Evolutionary conservation across 2,329 filamentous ascomycete species (phyloP), one percentile per base, ranked within the genome.

Genomic region (Fusarium nematophilum): DNA sequence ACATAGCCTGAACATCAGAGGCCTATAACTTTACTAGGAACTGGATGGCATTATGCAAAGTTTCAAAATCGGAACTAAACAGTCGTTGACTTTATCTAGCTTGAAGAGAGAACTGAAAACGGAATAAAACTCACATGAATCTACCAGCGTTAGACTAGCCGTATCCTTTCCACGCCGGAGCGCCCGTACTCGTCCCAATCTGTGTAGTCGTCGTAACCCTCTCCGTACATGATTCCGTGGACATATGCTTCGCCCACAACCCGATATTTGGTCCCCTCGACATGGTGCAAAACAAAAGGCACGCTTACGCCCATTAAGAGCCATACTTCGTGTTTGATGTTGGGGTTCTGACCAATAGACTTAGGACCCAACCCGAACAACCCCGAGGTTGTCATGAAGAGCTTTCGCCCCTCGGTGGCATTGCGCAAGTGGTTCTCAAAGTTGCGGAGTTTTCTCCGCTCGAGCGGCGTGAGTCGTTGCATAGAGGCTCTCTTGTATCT

Each of bases 211-310:
- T 42, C 38, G 4, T 29, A 42, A 10, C 38, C 23, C 7, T 46
- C 49, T 14, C 49, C 49, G 3, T 39, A 36, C 40, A 46, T 53
- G 15, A 53, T 27, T 14, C 49, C 49, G 17, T 53, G 40, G 9
- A 53, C 26, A 27, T 53, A 53, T 15, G 33, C 33, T 7, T 53
- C 49, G 11, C 49, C 49, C 17, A 53, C 49, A 4, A 53, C 11
- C 23, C 10, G n/a, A 31, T 53, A 46, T 10, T 45, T 15, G 13
- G 7, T 21, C 9, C 42, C 49, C 9, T 29, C 33, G 9, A 45
- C 40, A 11, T 15, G 44, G 14, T 27, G 44, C 10, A 11, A 18
- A 11, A 14, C 40, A 40, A 39, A 45, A 38, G 17, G 42, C 11
- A 29, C 40, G n/a, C n/a, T 43, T 23, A 14, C 34, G 29, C 34